These are phyloP conservation scores for Boletus rubropictus DNA, from an alignment of 768 basidiomycete genomes.

Conservation along the genomic window DNA sequence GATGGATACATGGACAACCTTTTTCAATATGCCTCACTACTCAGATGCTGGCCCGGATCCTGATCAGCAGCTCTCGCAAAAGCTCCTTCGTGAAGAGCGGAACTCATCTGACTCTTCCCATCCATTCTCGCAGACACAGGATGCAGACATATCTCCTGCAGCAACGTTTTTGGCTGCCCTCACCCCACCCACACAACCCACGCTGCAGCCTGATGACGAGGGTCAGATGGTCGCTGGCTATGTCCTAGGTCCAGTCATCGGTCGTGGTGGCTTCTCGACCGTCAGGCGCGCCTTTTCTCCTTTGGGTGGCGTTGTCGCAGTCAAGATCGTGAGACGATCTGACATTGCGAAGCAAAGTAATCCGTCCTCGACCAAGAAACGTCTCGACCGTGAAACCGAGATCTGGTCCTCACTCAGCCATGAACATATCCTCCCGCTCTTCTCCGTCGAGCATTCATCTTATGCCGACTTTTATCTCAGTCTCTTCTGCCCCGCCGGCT, in stretches of 20 bases:
- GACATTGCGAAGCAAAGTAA: slow-evolving; percentile 51
- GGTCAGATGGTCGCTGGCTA: slow-evolving; percentile 67
- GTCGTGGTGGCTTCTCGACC: slow-evolving; percentile 75
- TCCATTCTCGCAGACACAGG: slow-evolving; percentile 11
- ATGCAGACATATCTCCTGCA: slow-evolving; percentile 50
- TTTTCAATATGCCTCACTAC: slow-evolving; percentile 1
- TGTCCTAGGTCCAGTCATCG: slow-evolving; percentile 68
- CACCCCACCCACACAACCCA: slow-evolving; percentile 34
- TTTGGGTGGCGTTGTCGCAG: slow-evolving; percentile 65
- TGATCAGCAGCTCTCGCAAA: slow-evolving; percentile 23
- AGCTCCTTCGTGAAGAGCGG: slow-evolving; percentile 7
- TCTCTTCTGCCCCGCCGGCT: slow-evolving; percentile 77
- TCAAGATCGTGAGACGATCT: slow-evolving; percentile 72
- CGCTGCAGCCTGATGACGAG: slow-evolving; percentile 53
- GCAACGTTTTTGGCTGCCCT: slow-evolving; percentile 71
- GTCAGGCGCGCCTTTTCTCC: slow-evolving; percentile 65
- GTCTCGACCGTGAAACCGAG: slow-evolving; percentile 62
- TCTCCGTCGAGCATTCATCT: slow-evolving; percentile 51
- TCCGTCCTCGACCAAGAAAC: slow-evolving; percentile 43
- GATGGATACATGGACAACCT: slow-evolving; percentile 10
- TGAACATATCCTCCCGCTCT: slow-evolving; percentile 83
- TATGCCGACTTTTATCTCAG: slow-evolving; percentile 79
- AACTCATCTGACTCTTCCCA: background rate
- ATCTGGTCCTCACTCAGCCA: slow-evolving; percentile 76
- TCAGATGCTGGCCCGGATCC: slow-evolving; percentile 19